A percentile compares a stretch with the other conserved stretches of the same genome.
Evolutionary conservation across 768 basidiomycete species (phyloP).

Genomic region (Hemileccinum rubropunctum): DNA sequence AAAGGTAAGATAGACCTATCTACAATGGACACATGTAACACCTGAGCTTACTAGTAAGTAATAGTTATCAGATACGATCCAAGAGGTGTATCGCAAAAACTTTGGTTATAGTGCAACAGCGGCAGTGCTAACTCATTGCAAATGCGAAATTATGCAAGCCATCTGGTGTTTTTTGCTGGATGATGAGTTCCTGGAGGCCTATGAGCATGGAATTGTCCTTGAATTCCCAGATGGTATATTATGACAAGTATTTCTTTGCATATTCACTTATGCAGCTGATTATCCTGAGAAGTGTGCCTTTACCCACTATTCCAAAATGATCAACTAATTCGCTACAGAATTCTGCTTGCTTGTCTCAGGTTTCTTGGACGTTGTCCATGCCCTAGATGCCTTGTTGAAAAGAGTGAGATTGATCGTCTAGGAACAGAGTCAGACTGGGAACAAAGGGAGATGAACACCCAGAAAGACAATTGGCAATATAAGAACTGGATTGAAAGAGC

Average conservation of each 20-base stretch:
- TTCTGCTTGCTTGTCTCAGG: constrained; percentile 6
- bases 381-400: constrained; percentile 17
- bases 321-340: no score
- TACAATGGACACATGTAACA: no score
- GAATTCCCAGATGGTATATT: constrained; percentile 19
- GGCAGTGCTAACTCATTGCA: constrained; percentile 3
- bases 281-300: constrained; percentile 33
- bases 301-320: no score
- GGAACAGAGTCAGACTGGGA: background rate
- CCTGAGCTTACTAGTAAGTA: no score
- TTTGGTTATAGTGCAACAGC: background rate
- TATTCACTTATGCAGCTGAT: constrained; percentile 28
- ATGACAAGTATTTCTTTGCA: constrained; percentile 11
- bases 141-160: no score
- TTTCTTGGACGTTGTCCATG: constrained; percentile 22
- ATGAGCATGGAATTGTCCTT: constrained; percentile 20
- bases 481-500: background rate
- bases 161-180: constrained; percentile 17
- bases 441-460: constrained; percentile 3
- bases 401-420: background rate
- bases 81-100: constrained; percentile 4
- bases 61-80: constrained; percentile 7
- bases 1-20: background rate
- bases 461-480: constrained; percentile 27
- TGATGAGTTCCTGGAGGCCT: constrained; percentile 21